phyloP scores from a whole-genome alignment of 139 green algal species.

The Micromonas commoda region DNA sequence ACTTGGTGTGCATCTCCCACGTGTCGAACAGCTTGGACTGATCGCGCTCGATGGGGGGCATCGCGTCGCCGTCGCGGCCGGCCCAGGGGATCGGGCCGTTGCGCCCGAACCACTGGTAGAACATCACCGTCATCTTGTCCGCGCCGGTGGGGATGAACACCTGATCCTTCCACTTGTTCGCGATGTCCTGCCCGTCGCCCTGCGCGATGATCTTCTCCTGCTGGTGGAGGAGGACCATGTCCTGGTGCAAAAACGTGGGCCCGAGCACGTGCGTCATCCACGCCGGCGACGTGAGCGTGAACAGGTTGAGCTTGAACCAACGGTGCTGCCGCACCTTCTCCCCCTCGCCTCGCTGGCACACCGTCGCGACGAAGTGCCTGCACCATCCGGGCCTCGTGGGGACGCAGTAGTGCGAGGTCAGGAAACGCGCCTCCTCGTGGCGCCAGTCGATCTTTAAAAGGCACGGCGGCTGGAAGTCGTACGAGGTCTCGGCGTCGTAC shows the following conservation, averaged over 20 bases:
- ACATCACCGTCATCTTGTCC: conserved; percentile 33
- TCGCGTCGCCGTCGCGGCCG: not conserved
- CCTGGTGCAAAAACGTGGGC: conserved; percentile 38
- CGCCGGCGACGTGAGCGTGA: conserved; percentile 24
- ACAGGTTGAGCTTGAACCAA: conserved; percentile 29
- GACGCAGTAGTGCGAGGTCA: conserved; percentile 22
- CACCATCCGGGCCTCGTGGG: conserved; percentile 24
- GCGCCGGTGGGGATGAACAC: conserved; percentile 24
- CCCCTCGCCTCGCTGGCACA: conserved; percentile 9
- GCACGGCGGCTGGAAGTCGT: conserved; percentile 20
- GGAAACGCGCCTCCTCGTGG: conserved; percentile 12
- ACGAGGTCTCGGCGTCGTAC: conserved; percentile 15
- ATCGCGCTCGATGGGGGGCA: conserved; percentile 30
- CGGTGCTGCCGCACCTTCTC: not conserved
- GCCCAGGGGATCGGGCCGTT: conserved; percentile 8
- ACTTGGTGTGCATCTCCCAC: conserved; percentile 30
- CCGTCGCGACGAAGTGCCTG: conserved; percentile 24
- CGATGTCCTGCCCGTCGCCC: not conserved
- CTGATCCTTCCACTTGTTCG: conserved; percentile 25
- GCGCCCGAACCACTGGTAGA: conserved; percentile 29
- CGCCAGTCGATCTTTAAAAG: conserved; percentile 23
- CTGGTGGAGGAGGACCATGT: conserved; percentile 44
- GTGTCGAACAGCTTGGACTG: conserved; percentile 28
- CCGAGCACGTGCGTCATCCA: conserved; percentile 35
- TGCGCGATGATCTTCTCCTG: conserved; percentile 39